Base-by-base conservation (phyloP, 129 eudicot species). In the Flaveria sonorensis region DNA sequence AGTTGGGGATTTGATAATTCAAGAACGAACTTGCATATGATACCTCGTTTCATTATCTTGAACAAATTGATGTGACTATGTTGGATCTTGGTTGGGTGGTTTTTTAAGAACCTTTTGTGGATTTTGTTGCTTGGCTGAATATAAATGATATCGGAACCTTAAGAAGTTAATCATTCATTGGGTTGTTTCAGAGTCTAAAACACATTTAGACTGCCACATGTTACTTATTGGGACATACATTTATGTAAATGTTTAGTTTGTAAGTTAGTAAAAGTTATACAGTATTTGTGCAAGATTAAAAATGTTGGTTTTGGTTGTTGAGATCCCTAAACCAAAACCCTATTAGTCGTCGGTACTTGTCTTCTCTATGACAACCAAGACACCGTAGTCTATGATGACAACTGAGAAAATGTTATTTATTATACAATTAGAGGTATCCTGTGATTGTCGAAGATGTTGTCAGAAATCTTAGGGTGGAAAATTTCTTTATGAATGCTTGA, bases 21-120 rank as follows among this genome's bases (percentile, higher is more conserved):
- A 56, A 56, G 28, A 56, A 19, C 28, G 28, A 56, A 19, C 28
- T 19, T 56, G 20, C 28, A 24, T 56, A 11, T 56, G 24, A 20
- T 56, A 56, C 62, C 59, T 16, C 7, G 14, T 9, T 53, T 56
- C 62, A 8, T 55, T 55, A 55, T 55, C 62, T 18, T 55, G 62
- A 55, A 55, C 62, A 19, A 7, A 20, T 16, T 23, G 10, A 60
- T 3, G 18, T 24, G 11, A 12, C 67, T 65, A 4, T 56, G 28
- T 56, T 89, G 83, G 89, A 89, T 62, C 86, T 89, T 64, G 89
- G 89, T 53, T 85, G 88, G 87, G 85, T 83, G 5, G 76, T 81
- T n/a, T 72, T 87, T 52, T 82, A 68, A 61, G 85, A 89, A 60
- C 81, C 74, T 3, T 85, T 87, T 66, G n/a, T 81, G 19, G 72